Evolutionary conservation across 2,329 filamentous ascomycete genomes (phyloP), one percentile per base, ranked within the genome.

Genomic region (Phialophora expanda): DNA sequence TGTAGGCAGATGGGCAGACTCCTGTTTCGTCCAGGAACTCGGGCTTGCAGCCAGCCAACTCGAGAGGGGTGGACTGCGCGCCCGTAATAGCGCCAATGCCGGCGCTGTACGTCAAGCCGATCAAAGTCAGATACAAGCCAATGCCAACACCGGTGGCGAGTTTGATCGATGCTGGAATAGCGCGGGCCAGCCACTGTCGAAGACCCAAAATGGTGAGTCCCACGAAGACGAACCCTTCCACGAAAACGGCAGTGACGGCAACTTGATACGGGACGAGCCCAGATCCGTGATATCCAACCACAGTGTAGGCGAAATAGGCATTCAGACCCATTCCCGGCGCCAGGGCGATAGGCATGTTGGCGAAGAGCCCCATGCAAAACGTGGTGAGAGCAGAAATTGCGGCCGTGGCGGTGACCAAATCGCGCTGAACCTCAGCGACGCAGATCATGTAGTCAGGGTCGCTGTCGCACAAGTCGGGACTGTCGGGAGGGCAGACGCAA

Each of bases 221-320:
- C 58, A 96, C 86, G 78, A 96, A 96, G 68, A 96, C 88, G 76
- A 90, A 91, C 44, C 92, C 92, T 77, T 96, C 92, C 14, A 95
- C 89, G 75, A 96, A 96, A 70, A 95, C 92, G 61, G 92, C 92
- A 3, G 92, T 95, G 44, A 96, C 80, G 38, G 92, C 92, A 50
- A 93, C 84, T 61, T 85, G 77, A 75, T 91, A 96, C 0, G 91
- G 87, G 8, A 96, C 88, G 41, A 84, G 82, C 1, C 91, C 91
- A 24, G 82, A 85, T 51, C 92, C 92, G 75, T 93, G 89, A 73
- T 83, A 87, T 3, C 92, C 92, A 64, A 96, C 92, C 53, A 92
- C 89, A 0, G 87, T 90, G 75, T 90, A 96, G 28, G 92, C 86
- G 75, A 96, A 96, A 48, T 96, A 96, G 20, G 92, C 92, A 74